Evolutionary conservation across 257 asterid genomes (phyloP).

Genomic region (Asclepias syriaca): DNA sequence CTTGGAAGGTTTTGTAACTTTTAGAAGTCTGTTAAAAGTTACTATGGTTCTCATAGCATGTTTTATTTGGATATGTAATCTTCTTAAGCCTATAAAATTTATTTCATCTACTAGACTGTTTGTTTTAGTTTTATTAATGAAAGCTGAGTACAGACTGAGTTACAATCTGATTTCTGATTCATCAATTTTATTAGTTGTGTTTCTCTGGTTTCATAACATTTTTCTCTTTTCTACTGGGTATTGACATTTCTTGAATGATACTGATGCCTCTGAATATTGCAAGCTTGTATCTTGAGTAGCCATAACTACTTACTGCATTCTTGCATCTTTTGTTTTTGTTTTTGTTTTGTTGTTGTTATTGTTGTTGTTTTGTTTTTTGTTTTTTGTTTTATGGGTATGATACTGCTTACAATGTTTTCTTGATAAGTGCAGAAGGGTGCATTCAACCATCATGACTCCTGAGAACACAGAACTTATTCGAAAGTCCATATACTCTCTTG

Average conservation of each 20-base stretch:
- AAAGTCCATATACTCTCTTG: constrained; percentile 76
- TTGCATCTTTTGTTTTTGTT: neutral
- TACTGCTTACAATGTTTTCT: neutral
- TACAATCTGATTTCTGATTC: neutral
- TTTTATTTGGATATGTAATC: neutral
- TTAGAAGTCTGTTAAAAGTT: no score
- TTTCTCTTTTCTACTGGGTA: neutral
- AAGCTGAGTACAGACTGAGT: neutral
- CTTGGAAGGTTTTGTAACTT: neutral
- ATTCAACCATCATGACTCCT: constrained; percentile 74
- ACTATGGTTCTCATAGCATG: no score
- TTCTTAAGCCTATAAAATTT: neutral
- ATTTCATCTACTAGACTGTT: neutral
- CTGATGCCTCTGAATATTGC: neutral
- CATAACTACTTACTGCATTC: neutral
- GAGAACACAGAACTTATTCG: constrained; percentile 84
- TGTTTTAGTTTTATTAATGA: neutral
- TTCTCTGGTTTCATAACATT: neutral
- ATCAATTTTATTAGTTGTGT: neutral
- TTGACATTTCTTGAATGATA: neutral
- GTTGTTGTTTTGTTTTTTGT: no score
- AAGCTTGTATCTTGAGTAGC: neutral
- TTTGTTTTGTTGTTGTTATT: no score
- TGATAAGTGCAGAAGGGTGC: constrained; percentile 56
- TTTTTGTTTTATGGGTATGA: neutral